Percentiles rank a stretch among this genome's conserved stretches.
These are phyloP conservation scores for Aspergillus olivimuriae DNA, from an alignment of 495 filamentous ascomycete species.

Conservation along the genomic window DNA sequence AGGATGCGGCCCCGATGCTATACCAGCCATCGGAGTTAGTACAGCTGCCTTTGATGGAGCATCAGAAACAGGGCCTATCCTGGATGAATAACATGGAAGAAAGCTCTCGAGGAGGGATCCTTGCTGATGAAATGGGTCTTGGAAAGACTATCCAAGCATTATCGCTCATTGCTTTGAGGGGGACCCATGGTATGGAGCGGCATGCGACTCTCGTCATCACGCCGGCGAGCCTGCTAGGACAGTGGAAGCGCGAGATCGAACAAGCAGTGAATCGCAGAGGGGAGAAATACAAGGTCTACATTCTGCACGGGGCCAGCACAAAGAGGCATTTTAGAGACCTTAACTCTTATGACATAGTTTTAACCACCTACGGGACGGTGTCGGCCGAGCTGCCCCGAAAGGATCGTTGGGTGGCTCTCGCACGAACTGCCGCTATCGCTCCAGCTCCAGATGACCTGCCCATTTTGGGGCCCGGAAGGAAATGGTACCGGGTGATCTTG, in stretches of 20 bases:
- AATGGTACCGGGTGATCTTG: background rate
- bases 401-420: too few relatives aligned
- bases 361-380: background rate
- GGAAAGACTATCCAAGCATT: background rate
- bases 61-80: background rate
- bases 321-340: background rate
- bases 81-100: background rate
- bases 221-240: background rate
- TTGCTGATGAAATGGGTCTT: background rate
- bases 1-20: too few relatives aligned
- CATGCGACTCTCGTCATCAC: background rate
- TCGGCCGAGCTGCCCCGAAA: background rate
- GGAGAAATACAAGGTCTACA: background rate
- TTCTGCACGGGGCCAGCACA: background rate
- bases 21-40: too few relatives aligned
- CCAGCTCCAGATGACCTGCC: background rate
- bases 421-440: background rate
- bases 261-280: background rate
- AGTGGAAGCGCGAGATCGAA: background rate
- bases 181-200: background rate
- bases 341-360: background rate
- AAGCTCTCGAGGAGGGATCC: background rate
- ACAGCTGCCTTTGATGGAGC: background rate
- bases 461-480: background rate
- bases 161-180: background rate